These are phyloP conservation scores for Neurospora sp. DNA, from an alignment of 495 filamentous ascomycete species.

Conservation along the genomic window DNA sequence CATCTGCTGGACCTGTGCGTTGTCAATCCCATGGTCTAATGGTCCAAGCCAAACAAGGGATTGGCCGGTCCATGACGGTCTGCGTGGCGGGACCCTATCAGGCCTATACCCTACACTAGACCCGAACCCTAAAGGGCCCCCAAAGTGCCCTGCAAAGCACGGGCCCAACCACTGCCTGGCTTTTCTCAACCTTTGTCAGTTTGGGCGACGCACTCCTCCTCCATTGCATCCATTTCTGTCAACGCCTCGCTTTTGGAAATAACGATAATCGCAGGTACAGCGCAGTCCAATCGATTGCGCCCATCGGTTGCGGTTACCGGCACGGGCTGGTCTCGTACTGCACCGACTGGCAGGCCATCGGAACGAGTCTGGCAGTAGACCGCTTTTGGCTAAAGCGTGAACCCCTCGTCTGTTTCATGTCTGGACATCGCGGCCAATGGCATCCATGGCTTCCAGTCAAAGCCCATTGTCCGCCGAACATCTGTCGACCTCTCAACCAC, in stretches of 20 bases:
- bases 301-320: neutral
- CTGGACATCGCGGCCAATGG: slow-evolving; percentile 25
- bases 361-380: slow-evolving; percentile 1
- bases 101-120: neutral
- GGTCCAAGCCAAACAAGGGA: neutral
- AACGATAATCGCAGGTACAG: neutral
- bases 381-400: slow-evolving; percentile 13
- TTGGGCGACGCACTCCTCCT: neutral
- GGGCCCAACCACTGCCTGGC: neutral
- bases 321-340: slow-evolving; percentile 1
- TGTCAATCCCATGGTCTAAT: neutral
- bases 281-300: neutral
- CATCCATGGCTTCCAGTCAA: slow-evolving; percentile 3
- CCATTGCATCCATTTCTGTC: neutral
- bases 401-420: slow-evolving; percentile 35
- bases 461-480: slow-evolving; percentile 3
- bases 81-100: neutral
- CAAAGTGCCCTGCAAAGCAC: neutral
- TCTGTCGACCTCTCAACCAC: slow-evolving; percentile 16
- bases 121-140: neutral
- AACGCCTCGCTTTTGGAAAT: neutral
- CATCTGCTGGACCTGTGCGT: neutral
- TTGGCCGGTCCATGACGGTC: neutral
- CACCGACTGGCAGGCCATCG: neutral
- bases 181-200: neutral